These are phyloP conservation scores for Neophaeococcomyces mojaviensis DNA, from an alignment of 2,329 filamentous ascomycete species.

Conservation along the genomic window DNA sequence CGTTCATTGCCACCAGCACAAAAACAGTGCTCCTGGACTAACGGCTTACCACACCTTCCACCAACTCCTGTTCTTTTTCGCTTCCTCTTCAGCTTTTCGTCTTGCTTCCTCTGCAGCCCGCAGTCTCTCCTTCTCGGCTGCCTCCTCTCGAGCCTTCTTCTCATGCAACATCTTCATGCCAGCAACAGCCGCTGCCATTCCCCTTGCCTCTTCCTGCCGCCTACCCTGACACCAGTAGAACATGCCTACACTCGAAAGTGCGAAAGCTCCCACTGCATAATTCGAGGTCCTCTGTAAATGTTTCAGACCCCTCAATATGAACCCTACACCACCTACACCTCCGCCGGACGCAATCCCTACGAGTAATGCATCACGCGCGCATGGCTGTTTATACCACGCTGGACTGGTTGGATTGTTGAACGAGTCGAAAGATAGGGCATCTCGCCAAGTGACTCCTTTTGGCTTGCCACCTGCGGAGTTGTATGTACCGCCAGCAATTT, in stretches of 20 bases:
- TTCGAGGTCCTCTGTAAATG: constrained; percentile 46
- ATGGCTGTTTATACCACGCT: constrained; percentile 70
- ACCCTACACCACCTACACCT: constrained; percentile 64
- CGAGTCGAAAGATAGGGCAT: constrained; percentile 45
- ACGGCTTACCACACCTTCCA: constrained; percentile 41
- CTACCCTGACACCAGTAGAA: constrained; percentile 80
- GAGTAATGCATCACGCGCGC: constrained; percentile 73
- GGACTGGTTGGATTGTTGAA: constrained; percentile 63
- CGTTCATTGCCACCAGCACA: too few species aligned
- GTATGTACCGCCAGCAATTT: constrained; percentile 49
- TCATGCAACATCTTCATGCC: constrained; percentile 67
- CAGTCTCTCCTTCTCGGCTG: constrained; percentile 27
- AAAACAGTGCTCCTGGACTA: too few species aligned
- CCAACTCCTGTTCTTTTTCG: constrained; percentile 33
- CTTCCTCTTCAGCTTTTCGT: background rate
- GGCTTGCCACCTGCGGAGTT: constrained; percentile 53
- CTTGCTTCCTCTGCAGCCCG: constrained; percentile 31
- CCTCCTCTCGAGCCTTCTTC: constrained; percentile 50
- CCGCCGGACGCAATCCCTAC: constrained; percentile 76
- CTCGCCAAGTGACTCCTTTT: constrained; percentile 35
- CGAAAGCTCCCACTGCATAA: constrained; percentile 76
- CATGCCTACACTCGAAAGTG: constrained; percentile 59
- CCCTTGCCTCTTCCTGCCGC: constrained; percentile 65
- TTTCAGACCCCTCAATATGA: constrained; percentile 51
- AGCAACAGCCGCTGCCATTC: constrained; percentile 80